phyloP scores from a whole-genome alignment of 345 rosid genomes.

The Euclidium syriacum region DNA sequence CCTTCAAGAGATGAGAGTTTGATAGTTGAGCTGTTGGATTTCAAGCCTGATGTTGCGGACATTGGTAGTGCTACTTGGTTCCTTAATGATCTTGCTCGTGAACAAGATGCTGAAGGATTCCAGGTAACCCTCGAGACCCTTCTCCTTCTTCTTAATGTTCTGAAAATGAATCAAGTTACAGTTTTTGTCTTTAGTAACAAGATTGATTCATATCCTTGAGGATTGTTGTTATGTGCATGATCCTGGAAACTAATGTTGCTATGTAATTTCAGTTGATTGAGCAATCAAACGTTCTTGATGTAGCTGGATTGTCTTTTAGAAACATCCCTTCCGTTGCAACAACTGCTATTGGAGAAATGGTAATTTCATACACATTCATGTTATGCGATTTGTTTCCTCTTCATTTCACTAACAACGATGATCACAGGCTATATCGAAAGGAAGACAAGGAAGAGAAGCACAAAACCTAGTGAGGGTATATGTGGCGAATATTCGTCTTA shows the following conservation, averaged over 20 bases:
- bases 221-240: background rate
- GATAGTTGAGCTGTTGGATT: constrained; percentile 70
- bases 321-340: constrained; percentile 41
- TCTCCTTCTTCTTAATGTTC: background rate
- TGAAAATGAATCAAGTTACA: background rate
- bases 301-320: constrained; percentile 44
- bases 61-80: constrained; percentile 68
- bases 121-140: constrained; percentile 38
- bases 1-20: constrained; percentile 85
- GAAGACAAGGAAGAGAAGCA: constrained; percentile 89
- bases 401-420: background rate
- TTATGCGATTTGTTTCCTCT: background rate
- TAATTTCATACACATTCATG: constrained; percentile 21
- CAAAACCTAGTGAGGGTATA: constrained; percentile 74
- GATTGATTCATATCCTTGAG: background rate
- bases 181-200: background rate
- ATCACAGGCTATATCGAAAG: constrained; percentile 70
- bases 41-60: constrained; percentile 58
- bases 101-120: constrained; percentile 67
- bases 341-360: constrained; percentile 84
- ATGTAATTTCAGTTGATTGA: constrained; percentile 49
- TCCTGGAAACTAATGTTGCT: background rate
- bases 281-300: constrained; percentile 56
- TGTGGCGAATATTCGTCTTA: constrained; percentile 74
- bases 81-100: constrained; percentile 63